These are phyloP conservation scores for Boletus pseudo-olivaceus DNA, from an alignment of 768 basidiomycete genomes.

Conservation along the genomic window DNA sequence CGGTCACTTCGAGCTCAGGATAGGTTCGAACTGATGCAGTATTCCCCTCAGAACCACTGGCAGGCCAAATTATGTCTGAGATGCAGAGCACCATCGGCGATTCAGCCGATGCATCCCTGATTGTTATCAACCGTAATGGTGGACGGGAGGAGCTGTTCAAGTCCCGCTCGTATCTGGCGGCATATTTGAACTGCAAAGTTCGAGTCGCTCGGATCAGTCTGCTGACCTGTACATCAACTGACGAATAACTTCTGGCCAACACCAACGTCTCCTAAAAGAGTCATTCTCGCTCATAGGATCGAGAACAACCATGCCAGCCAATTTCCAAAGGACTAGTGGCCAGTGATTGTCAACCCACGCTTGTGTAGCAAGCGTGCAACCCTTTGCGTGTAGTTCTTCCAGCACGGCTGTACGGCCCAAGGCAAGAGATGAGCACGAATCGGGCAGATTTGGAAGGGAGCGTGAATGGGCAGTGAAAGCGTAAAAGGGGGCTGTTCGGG, in stretches of 20 bases:
- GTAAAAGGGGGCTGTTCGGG: slow-evolving; percentile 54
- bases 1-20: slow-evolving; percentile 84
- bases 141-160: slow-evolving; percentile 75
- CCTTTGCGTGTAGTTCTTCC: slow-evolving; percentile 48
- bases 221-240: slow-evolving; percentile 84
- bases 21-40: slow-evolving; percentile 36
- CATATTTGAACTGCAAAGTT: not conserved
- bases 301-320: slow-evolving; percentile 77
- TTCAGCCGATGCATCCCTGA: slow-evolving; percentile 76
- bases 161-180: slow-evolving; percentile 82
- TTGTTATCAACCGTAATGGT: slow-evolving; percentile 73
- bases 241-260: slow-evolving; percentile 73
- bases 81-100: slow-evolving; percentile 85
- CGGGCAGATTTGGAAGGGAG: slow-evolving; percentile 22
- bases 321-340: slow-evolving; percentile 88
- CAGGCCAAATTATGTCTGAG: slow-evolving; percentile 62
- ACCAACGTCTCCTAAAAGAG: slow-evolving; percentile 60
- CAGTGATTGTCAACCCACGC: slow-evolving; percentile 94
- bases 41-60: slow-evolving; percentile 36
- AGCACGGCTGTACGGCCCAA: slow-evolving; percentile 57
- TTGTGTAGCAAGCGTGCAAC: slow-evolving; percentile 66
- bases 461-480: slow-evolving; percentile 46
- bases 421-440: slow-evolving; percentile 16
- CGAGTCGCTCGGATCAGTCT: not conserved
- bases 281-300: slow-evolving; percentile 59